Base-by-base conservation (phyloP, 1,139 yeast genomes). In the Zygosaccharomyces pseudobailii region DNA sequence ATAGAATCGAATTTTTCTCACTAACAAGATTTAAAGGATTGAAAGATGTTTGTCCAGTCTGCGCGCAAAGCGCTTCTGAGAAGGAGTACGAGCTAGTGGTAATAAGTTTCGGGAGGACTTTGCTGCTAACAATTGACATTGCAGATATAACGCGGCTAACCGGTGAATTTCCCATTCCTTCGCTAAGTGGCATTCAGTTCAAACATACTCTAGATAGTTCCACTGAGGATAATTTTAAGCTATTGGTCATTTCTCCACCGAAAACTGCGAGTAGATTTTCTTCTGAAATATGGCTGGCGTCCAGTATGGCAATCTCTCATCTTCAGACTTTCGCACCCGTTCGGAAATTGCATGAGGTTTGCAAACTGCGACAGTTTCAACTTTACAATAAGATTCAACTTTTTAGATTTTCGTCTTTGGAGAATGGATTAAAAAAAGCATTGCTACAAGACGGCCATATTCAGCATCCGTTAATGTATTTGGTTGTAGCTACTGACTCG, bases 11-110 rank as follows among this genome's bases (percentile, higher is more conserved):
- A 25, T 53, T 55, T 25, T 55, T 49, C 39, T 48, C 55, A 1
- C 36, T 62, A 21, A 59, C 65, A 17, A 55, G 63, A 31, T 56
- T 62, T 25, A 62, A 62, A 46, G 65, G 65, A 3, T 34, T 62
- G 10, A 50, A 45, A 28, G 34, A 49, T 6, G 45, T 62, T 24
- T 53, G 55, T 23, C 41, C 52, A 17, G 46, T 50, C 7, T 20
- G 34, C 6, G 34, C 40, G 22, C 43, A 42, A 21, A 28, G 30
- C 27, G 43, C 46, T 7, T n/a, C 33, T 6, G 38, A n/a, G 9
- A 32, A 31, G 7, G 35, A 43, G 6, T 60, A 59, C 36, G 38
- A 46, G 13, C 30, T 60, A 5, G 36, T 49, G 7, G 47, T 61
- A 2, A 51, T 54, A 6, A 56, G 62, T 43, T 60, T 57, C 46